Evolutionary conservation across 2,329 filamentous ascomycete genomes (phyloP).

Genomic region (Pseudopyrenochaeta lycopersici): DNA sequence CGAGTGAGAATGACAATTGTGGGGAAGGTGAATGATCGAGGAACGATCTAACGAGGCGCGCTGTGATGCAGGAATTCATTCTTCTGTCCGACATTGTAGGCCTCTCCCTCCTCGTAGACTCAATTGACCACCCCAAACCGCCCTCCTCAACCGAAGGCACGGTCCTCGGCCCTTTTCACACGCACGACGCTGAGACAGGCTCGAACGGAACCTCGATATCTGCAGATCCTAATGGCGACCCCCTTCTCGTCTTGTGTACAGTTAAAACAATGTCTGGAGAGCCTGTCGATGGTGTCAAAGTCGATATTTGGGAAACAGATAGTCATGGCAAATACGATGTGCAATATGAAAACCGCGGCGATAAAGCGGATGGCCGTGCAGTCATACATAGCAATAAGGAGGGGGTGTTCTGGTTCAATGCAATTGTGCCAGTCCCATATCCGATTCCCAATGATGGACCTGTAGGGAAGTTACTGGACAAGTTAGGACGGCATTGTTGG

Average conservation of each 20-base stretch:
- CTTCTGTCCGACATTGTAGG: conserved; percentile 82
- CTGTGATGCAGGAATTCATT: conserved; percentile 72
- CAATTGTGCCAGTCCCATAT: conserved; percentile 85
- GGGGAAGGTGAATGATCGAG: neutral
- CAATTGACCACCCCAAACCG: conserved; percentile 84
- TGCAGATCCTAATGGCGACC: conserved; percentile 73
- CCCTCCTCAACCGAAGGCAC: conserved; percentile 76
- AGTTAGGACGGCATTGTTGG: conserved; percentile 45
- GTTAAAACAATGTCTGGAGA: conserved; percentile 71
- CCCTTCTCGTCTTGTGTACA: conserved; percentile 77
- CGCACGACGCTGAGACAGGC: conserved; percentile 73
- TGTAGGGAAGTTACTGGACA: conserved; percentile 61
- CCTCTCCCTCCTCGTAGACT: conserved; percentile 80
- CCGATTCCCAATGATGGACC: conserved; percentile 82
- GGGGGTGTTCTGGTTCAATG: conserved; percentile 85
- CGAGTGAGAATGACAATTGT: too few relatives aligned
- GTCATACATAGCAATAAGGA: conserved; percentile 74
- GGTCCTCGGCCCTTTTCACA: conserved; percentile 84
- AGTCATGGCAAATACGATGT: conserved; percentile 84
- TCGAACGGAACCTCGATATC: conserved; percentile 70
- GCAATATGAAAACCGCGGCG: conserved; percentile 69
- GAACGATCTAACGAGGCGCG: neutral
- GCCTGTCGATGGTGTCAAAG: conserved; percentile 71
- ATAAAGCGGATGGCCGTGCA: conserved; percentile 75
- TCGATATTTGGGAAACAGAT: conserved; percentile 89